phyloP scores from a whole-genome alignment of 768 basidiomycete genomes.

The Suillus variegatus region DNA sequence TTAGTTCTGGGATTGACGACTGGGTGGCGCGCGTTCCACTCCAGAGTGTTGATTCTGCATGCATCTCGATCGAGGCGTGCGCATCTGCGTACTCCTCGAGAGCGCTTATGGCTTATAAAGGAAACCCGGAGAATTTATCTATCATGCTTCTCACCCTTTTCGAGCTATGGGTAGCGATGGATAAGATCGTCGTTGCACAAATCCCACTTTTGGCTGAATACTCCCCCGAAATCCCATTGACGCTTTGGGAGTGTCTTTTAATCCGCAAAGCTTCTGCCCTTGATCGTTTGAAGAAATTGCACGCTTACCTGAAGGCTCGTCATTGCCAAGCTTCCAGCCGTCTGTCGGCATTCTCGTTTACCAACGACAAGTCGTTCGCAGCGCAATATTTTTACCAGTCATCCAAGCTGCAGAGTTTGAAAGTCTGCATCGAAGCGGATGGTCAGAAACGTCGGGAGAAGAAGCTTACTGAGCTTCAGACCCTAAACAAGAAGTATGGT shows the following conservation, averaged over 20 bases:
- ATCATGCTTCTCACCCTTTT: conserved; percentile 41
- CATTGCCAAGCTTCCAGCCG: conserved; percentile 15
- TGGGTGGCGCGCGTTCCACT: conserved; percentile 32
- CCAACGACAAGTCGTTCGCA: conserved; percentile 28
- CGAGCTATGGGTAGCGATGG: conserved; percentile 42
- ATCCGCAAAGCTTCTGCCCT: conserved; percentile 31
- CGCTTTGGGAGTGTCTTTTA: conserved; percentile 30
- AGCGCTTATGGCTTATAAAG: conserved; percentile 27
- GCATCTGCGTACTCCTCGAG: conserved; percentile 28
- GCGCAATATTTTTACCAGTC: conserved; percentile 37
- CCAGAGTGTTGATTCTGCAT: conserved; percentile 13
- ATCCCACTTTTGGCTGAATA: conserved; percentile 33
- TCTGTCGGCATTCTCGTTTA: conserved; percentile 28
- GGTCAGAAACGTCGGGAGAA: conserved; percentile 23
- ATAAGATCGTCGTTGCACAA: conserved; percentile 22
- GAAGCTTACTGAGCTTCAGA: conserved; percentile 17
- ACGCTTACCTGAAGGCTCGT: conserved; percentile 35
- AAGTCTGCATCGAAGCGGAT: conserved; percentile 28
- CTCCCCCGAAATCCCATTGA: conserved; percentile 33
- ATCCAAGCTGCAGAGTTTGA: conserved; percentile 23
- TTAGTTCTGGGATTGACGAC: conserved; percentile 32
- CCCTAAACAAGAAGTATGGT: too few species aligned
- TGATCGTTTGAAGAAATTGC: conserved; percentile 25
- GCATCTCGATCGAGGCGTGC: conserved; percentile 22
- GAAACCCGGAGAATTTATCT: conserved; percentile 41